Percentiles rank a stretch among this genome's conserved stretches.
Evolutionary conservation across 257 asterid species (phyloP).

Genomic region (Nicotiana tomentosiformis): DNA sequence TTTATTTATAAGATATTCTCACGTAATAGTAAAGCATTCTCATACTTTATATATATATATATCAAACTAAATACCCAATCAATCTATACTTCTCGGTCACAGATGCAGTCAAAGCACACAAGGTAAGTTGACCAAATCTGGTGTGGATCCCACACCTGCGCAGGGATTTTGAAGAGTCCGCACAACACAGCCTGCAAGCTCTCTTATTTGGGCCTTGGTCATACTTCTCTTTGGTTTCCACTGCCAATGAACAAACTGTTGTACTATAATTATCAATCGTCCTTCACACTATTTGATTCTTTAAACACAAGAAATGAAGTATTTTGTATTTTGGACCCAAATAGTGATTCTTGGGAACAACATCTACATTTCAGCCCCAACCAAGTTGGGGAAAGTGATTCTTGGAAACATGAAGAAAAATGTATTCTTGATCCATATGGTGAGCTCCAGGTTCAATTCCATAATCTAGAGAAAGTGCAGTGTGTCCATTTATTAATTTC

Average conservation of each 20-base stretch:
- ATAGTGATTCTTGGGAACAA: neutral
- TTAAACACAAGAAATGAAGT: neutral
- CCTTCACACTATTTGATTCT: neutral
- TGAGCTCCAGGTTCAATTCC: neutral
- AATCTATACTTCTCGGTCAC: no score
- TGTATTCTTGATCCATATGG: neutral
- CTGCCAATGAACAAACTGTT: neutral
- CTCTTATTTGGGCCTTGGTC: neutral
- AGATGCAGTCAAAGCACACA: no score
- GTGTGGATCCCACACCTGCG: no score
- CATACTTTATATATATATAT: no score
- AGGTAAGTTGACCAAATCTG: no score
- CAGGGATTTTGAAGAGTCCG: no score
- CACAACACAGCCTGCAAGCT: neutral
- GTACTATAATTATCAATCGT: neutral
- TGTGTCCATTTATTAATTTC: slow-evolving; percentile 5
- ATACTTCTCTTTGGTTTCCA: neutral
- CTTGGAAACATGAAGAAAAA: neutral
- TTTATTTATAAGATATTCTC: no score
- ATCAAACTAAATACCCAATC: no score
- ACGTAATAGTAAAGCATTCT: no score
- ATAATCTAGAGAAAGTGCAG: slow-evolving; percentile 1
- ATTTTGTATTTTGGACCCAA: neutral
- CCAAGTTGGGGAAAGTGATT: no score
- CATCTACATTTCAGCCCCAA: no score